Percentiles rank a stretch among this genome's conserved stretches.
Conservation (phyloP, 345 rosid species). For the Fremontodendron californicum region DNA sequence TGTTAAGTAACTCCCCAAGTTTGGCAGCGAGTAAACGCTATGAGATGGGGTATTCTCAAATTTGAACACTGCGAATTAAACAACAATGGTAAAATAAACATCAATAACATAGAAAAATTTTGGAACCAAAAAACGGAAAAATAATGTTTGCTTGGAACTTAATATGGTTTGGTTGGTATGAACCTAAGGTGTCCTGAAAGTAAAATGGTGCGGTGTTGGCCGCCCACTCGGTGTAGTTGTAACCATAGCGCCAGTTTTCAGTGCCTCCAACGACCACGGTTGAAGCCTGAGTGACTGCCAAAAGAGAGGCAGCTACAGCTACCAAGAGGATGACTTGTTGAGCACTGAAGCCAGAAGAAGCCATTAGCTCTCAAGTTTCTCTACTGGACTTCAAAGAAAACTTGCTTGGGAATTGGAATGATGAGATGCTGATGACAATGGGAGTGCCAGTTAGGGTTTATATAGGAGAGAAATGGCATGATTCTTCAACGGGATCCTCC, state of each 20-base stretch:
- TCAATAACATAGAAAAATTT: not conserved
- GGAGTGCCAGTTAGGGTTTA: not conserved
- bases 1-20: conserved; percentile 37
- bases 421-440: not conserved
- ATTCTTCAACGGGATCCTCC: not conserved
- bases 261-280: conserved; percentile 58
- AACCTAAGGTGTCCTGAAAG: conserved; percentile 59
- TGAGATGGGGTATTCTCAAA: conserved; percentile 57
- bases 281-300: conserved; percentile 19
- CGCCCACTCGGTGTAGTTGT: conserved; percentile 60
- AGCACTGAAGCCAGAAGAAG: not conserved
- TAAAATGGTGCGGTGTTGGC: conserved; percentile 44
- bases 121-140: not conserved
- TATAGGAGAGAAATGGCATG: not conserved
- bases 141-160: not conserved
- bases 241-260: conserved; percentile 57
- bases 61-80: conserved; percentile 50
- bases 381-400: not conserved
- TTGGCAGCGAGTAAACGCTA: conserved; percentile 57
- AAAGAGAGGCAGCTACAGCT: not conserved
- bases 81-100: not conserved
- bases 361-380: not conserved
- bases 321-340: not conserved
- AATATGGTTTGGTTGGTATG: not conserved
- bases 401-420: not conserved